Percentiles rank a stretch among this genome's conserved stretches.
Conservation (phyloP, 768 basidiomycete genomes). For the Boletus huronensis region DNA sequence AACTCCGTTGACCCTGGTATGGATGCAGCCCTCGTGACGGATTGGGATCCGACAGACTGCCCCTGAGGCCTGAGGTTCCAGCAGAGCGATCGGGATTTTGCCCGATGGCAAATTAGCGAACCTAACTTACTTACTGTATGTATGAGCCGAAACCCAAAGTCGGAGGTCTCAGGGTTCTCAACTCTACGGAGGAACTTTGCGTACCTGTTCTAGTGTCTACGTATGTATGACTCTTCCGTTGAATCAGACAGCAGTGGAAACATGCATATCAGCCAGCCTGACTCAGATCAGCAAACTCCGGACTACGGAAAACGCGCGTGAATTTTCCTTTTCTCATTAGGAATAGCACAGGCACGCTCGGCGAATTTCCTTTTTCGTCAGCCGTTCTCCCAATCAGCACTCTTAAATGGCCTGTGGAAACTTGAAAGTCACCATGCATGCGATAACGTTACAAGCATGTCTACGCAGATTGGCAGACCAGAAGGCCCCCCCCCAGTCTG, state of each 20-base stretch:
- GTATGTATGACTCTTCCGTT: background rate
- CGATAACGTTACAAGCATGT: background rate
- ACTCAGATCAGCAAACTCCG: background rate
- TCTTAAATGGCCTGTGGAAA: background rate
- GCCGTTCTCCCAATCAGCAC: background rate
- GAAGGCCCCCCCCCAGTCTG: background rate
- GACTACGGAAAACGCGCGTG: background rate
- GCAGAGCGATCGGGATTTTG: too few relatives aligned
- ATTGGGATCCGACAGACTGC: conserved; percentile 8
- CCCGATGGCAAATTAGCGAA: conserved; percentile 9
- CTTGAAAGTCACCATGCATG: background rate
- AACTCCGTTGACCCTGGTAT: conserved; percentile 2
- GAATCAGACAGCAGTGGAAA: background rate
- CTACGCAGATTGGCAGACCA: background rate
- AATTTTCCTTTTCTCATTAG: background rate
- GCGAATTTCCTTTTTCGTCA: background rate
- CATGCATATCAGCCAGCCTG: background rate
- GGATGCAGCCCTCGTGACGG: conserved; percentile 1
- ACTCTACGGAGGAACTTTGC: background rate
- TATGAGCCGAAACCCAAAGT: background rate
- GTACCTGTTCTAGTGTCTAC: background rate
- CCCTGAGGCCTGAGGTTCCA: conserved; percentile 15
- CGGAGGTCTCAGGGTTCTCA: background rate
- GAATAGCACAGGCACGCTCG: background rate
- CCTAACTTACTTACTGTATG: conserved; percentile 19